These are phyloP conservation scores for Candida dendrica DNA, from an alignment of 805 yeast species.

Conservation along the genomic window DNA sequence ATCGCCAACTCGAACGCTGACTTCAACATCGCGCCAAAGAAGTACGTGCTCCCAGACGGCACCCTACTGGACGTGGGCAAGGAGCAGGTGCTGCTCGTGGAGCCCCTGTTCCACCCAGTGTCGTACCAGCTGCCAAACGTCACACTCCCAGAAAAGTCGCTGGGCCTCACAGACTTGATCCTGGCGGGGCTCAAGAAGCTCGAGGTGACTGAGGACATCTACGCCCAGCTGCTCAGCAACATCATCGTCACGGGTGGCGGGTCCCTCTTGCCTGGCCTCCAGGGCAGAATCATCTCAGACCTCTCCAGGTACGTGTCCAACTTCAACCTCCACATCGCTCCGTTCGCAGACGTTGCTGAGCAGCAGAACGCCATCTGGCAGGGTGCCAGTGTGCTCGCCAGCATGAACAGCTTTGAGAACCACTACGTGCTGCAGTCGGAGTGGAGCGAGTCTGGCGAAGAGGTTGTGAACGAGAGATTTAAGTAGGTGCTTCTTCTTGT, in stretches of 20 bases:
- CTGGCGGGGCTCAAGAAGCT: conserved; percentile 34
- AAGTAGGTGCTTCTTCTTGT: no score
- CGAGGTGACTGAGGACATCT: conserved; percentile 33
- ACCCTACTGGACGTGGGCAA: conserved; percentile 38
- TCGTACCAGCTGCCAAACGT: conserved; percentile 35
- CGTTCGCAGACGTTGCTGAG: conserved; percentile 54
- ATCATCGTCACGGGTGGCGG: conserved; percentile 72
- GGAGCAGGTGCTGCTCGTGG: conserved; percentile 51
- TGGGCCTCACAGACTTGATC: conserved; percentile 30
- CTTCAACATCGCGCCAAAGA: conserved; percentile 27
- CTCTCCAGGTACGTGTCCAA: conserved; percentile 59
- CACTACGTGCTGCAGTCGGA: conserved; percentile 68
- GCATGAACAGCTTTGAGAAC: conserved; percentile 77
- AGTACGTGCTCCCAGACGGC: conserved; percentile 58
- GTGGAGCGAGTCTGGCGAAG: conserved; percentile 63
- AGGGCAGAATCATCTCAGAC: conserved; percentile 59
- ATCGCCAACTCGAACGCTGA: conserved; percentile 25
- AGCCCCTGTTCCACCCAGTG: conserved; percentile 66
- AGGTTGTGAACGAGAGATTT: conserved; percentile 35
- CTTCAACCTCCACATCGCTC: conserved; percentile 50
- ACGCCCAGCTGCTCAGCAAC: conserved; percentile 43
- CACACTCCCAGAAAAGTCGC: conserved; percentile 11
- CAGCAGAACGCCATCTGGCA: conserved; percentile 69
- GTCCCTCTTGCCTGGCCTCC: conserved; percentile 62
- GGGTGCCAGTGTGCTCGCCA: conserved; percentile 72